Evolutionary conservation across 495 filamentous ascomycete species (phyloP), one percentile per base, ranked within the genome.

Genomic region (Penicillium subrubescens): DNA sequence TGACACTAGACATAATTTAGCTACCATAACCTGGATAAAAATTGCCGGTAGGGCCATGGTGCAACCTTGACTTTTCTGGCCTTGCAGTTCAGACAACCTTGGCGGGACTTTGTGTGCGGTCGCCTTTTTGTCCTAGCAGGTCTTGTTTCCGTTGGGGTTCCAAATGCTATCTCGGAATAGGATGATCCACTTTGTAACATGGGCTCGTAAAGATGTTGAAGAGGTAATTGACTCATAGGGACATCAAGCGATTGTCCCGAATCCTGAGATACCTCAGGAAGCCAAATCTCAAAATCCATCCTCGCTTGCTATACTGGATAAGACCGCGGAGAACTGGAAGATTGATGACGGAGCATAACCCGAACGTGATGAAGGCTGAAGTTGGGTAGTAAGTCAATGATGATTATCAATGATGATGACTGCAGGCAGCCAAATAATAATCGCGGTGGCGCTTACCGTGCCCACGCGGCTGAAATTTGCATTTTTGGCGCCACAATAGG

Each of bases 71-170:
- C 88, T 62, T 82, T 78, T 11, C 86, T 76, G 46, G 80, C 74
- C 71, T 90, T 90, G 79, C 88, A 90, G 73, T 87, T 86, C 63
- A 82, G 86, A 67, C 87, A 90, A 1, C 87, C 87, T n/a, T 81
- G 73, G 3, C 87, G 76, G 31, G 84, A 87, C 70, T 90, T 90
- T 2, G 82, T 88, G 61, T 89, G 87, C n/a, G 70, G 64, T 41
- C 67, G 17, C 55, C 67, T 71, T 5, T 44, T 44, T 10, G 43
- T 21, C 2, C 6, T 44, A 6, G 43, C 43, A 10, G 43, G 43
- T 21, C n/a, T 44, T 8, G 43, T 44, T n/a, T 21, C 43, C 43
- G 0, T 44, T 44, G 43, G n/a, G 8, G n/a, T n/a, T 44, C 19
- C 3, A n/a, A 3, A 7, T 21, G 8, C n/a, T 8, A 21, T 21